Base-by-base conservation (phyloP, 1,284 basidiomycete genomes). In the Ustilago crameri region DNA sequence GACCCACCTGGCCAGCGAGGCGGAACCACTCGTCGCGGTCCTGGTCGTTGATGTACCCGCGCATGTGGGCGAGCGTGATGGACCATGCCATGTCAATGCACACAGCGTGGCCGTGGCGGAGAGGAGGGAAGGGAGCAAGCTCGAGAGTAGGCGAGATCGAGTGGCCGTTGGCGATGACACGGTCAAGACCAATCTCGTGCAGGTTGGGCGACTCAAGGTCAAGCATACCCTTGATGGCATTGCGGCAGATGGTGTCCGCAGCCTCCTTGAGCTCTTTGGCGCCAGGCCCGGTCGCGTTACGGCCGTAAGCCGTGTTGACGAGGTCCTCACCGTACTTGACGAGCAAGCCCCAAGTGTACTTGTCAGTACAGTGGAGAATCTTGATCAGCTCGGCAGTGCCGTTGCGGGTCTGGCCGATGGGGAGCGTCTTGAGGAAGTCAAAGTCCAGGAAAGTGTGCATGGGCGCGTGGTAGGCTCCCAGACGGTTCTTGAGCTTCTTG, bases 401-500 rank as follows among this genome's bases (percentile, higher is more conserved):
- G 76, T 86, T 86, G 59, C 85, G 83, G 47, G 84, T 83, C 75
- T 85, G 85, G 45, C 84, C 85, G 34, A 82, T 80, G 23, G 85
- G 85, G 17, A 86, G 78, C 12, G 85, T 86, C 75, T 83, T 83
- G 51, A 86, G 74, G 77, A 85, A 84, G 49, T 84, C 84, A 75
- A 86, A 86, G 80, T 86, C 85, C 49, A 86, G 81, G 81, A 85
- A 85, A 27, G 85, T 86, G 82, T 85, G 84, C 67, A 85, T 79
- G 35, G 85, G 85, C 20, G 84, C 84, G 71, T 85, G 85, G 79
- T 85, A 86, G 32, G 85, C 85, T 52, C 85, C 85, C 24, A 83
- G 68, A 30, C 78, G 62, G 49, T 67, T 71, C 69, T 79, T 79
- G 56, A 77, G 75, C 73, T 79, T 79, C 61, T 75, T 73, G 62